Base-by-base conservation (phyloP, 306 rosid species). In the Argentina anserina region DNA sequence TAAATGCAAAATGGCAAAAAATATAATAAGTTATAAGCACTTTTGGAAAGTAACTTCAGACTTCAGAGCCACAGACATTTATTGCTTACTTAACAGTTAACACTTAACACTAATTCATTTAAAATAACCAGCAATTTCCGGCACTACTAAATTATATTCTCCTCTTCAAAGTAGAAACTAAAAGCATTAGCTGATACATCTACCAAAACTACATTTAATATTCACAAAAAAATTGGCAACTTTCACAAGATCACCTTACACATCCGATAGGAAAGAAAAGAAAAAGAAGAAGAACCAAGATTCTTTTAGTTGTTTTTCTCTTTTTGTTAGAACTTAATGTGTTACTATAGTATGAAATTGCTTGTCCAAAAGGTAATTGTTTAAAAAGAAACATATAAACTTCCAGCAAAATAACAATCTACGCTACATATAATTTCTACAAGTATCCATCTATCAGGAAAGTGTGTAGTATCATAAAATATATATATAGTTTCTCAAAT, bases 41-140 rank as follows among this genome's bases (percentile, higher is more conserved):
- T 70, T 34, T 52, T 8, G 39, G 20, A 9, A 55, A 23, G 9
- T 55, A 37, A 37, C 34, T 47, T 71, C 5, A 21, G 26, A 18
- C n/a, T n/a, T 18, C 5, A 10, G 14, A 13, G 28, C 15, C 59
- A 23, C 33, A 21, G 4, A n/a, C 41, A 62, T 62, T 62, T 63
- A 28, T 74, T 74, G 65, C 18, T 25, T 64, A 47, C 47, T 34
- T 33, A n/a, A n/a, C n/a, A n/a, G n/a, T n/a, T n/a, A n/a, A n/a
- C n/a, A n/a, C n/a, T n/a, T n/a, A 6, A 17, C 49, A 55, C 41
- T 53, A 31, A 33, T 1, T 56, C 7, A 65, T 31, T 65, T 39
- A 68, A 42, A 43, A 68, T 58, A 20, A 55, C 43, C 58, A 41
- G 31, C 67, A 11, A 41, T 26, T n/a, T 58, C 67, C 31, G 58